These are phyloP conservation scores for Termitomyces sp. DNA, from an alignment of 768 basidiomycete species.

Conservation along the genomic window DNA sequence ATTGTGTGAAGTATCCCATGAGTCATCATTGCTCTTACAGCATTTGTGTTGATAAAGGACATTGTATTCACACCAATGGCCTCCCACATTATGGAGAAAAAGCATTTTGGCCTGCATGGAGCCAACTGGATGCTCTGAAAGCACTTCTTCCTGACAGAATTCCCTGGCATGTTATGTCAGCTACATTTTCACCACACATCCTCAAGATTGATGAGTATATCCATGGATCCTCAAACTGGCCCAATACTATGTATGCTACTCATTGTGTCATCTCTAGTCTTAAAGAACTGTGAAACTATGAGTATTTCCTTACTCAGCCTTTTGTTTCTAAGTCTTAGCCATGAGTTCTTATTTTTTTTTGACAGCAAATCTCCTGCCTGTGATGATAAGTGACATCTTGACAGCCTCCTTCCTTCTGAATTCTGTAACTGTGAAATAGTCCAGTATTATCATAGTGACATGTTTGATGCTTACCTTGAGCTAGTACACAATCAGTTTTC, in stretches of 20 bases:
- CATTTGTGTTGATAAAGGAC: constrained; percentile 22
- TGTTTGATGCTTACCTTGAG: constrained; percentile 23
- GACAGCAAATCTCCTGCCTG: not conserved
- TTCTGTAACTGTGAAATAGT: constrained; percentile 14
- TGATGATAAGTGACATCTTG: constrained; percentile 1
- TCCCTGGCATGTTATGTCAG: constrained; percentile 3
- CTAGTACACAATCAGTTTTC: constrained; percentile 17
- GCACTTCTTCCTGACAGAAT: not conserved
- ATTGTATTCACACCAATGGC: constrained; percentile 19
- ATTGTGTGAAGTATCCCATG: no score
- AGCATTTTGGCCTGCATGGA: constrained; percentile 23
- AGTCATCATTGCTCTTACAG: no score
- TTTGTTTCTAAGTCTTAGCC: constrained; percentile 12
- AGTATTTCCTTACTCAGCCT: constrained; percentile 19
- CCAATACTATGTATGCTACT: constrained; percentile 26
- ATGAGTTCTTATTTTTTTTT: constrained; percentile 2
- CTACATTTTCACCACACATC: constrained; percentile 21
- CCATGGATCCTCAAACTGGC: constrained; percentile 20
- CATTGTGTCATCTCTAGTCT: constrained; percentile 19
- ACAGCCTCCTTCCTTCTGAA: constrained; percentile 7
- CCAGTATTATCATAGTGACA: constrained; percentile 22
- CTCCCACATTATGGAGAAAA: constrained; percentile 13
- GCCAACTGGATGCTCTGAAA: not conserved
- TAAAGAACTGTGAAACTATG: constrained; percentile 20
- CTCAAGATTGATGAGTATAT: constrained; percentile 12